These are phyloP conservation scores for Arthrobotrys conoides DNA, from an alignment of 2,329 filamentous ascomycete species.

Conservation along the genomic window DNA sequence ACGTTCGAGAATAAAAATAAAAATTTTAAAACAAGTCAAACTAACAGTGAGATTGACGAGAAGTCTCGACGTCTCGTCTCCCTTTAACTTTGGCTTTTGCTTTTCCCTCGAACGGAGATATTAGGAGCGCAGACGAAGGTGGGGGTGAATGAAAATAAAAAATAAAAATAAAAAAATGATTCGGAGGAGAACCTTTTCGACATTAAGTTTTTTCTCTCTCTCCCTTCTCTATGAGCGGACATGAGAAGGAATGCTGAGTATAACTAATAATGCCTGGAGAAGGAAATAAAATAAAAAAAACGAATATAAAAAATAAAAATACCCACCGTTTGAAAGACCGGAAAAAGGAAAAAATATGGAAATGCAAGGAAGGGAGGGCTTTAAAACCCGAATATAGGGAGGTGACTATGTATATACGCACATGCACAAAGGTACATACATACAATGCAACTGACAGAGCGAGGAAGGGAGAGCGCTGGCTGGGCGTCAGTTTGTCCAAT, in stretches of 20 bases:
- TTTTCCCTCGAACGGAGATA: not conserved
- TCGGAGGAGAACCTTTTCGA: slow-evolving; percentile 23
- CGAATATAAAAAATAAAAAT: slow-evolving; percentile 50
- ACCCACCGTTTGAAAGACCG: slow-evolving; percentile 35
- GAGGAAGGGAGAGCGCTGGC: slow-evolving; percentile 17
- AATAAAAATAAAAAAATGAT: slow-evolving; percentile 9
- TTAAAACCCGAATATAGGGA: slow-evolving; percentile 35
- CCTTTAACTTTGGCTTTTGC: slow-evolving; percentile 18
- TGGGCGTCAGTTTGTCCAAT: slow-evolving; percentile 13
- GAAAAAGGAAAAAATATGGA: slow-evolving; percentile 37
- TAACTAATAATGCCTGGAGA: slow-evolving; percentile 1
- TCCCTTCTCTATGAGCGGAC: slow-evolving; percentile 51
- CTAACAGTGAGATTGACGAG: slow-evolving; percentile 24
- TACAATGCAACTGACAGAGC: slow-evolving; percentile 19
- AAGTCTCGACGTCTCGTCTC: slow-evolving; percentile 22
- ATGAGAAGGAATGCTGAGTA: slow-evolving; percentile 61
- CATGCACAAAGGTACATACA: slow-evolving; percentile 24
- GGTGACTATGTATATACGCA: slow-evolving; percentile 33
- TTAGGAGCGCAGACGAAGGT: not conserved
- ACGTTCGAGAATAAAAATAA: slow-evolving; percentile 39
- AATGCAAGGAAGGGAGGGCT: slow-evolving; percentile 24
- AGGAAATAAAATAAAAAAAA: slow-evolving; percentile 12
- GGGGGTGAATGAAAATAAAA: not conserved
- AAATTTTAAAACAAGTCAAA: slow-evolving; percentile 8
- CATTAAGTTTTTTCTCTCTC: slow-evolving; percentile 16